phyloP scores from a whole-genome alignment of 2,329 filamentous ascomycete genomes.

The Beauveria scarabaeidicola region DNA sequence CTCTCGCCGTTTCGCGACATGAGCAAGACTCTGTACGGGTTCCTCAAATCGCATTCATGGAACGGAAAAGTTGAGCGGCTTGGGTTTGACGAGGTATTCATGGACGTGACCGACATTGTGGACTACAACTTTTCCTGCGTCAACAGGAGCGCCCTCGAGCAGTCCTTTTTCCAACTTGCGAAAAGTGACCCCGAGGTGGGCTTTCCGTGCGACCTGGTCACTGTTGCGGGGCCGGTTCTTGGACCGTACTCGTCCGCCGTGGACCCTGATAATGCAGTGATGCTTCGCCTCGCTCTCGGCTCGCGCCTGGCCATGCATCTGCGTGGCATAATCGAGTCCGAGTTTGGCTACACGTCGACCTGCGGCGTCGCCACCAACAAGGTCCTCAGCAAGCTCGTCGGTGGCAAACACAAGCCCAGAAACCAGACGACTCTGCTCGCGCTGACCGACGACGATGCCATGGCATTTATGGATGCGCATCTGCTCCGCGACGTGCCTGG shows the following conservation, averaged over 20 bases:
- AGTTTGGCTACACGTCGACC: conserved; percentile 78
- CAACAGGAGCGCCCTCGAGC: conserved; percentile 52
- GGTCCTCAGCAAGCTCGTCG: conserved; percentile 74
- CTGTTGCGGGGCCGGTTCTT: conserved; percentile 53
- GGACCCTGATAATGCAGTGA: conserved; percentile 30
- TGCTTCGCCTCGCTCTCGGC: conserved; percentile 60
- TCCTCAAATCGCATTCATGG: conserved; percentile 69
- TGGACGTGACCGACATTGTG: conserved; percentile 78
- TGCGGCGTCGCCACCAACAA: conserved; percentile 87
- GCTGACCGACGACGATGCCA: conserved; percentile 47
- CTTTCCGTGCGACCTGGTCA: conserved; percentile 67
- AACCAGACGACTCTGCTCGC: conserved; percentile 78
- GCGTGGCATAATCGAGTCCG: conserved; percentile 60
- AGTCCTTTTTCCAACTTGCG: conserved; percentile 75
- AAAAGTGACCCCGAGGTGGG: conserved; percentile 67
- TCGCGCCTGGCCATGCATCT: conserved; percentile 75
- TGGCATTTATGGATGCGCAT: conserved; percentile 64
- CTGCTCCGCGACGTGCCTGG: conserved; percentile 76
- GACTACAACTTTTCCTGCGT: conserved; percentile 69
- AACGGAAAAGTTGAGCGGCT: conserved; percentile 68
- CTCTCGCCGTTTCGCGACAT: conserved; percentile 76
- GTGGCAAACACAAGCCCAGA: conserved; percentile 76
- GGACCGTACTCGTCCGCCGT: conserved; percentile 16
- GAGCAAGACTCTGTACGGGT: conserved; percentile 70
- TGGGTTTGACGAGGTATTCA: conserved; percentile 78